phyloP scores from a whole-genome alignment of 2,329 filamentous ascomycete species.

The Talaromyces funiculosus region DNA sequence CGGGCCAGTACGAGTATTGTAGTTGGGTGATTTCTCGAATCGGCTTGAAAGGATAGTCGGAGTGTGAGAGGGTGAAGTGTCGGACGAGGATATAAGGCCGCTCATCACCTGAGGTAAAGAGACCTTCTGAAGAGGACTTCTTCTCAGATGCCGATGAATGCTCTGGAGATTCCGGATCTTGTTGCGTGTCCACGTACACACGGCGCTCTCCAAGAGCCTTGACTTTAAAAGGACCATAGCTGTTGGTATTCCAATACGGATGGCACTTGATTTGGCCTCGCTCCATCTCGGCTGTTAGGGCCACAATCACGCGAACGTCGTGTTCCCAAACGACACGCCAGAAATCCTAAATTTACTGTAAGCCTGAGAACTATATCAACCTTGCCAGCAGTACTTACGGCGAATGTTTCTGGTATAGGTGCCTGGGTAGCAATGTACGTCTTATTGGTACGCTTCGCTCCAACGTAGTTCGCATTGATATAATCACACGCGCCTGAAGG shows the following conservation, averaged over 20 bases:
- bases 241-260: constrained; percentile 77
- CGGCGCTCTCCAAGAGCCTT: constrained; percentile 75
- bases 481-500: constrained; percentile 74
- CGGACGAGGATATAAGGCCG: constrained; percentile 74
- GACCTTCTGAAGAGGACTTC: constrained; percentile 25
- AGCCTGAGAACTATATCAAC: neutral
- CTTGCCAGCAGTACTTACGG: constrained; percentile 53
- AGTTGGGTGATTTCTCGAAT: constrained; percentile 91
- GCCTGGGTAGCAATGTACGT: constrained; percentile 94
- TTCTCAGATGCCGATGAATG: constrained; percentile 26
- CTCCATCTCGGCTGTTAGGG: constrained; percentile 91
- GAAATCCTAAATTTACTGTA: constrained; percentile 62
- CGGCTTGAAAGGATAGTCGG: constrained; percentile 70
- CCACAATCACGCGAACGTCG: constrained; percentile 89
- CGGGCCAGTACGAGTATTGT: constrained; percentile 94
- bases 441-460: constrained; percentile 76
- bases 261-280: constrained; percentile 93
- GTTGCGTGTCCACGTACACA: constrained; percentile 61
- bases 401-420: constrained; percentile 84
- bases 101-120: constrained; percentile 43
- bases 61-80: constrained; percentile 77
- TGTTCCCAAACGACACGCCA: constrained; percentile 98
- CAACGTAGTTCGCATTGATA: constrained; percentile 86
- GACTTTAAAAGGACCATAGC: constrained; percentile 72
- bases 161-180: constrained; percentile 32